Percentiles rank a stretch among this genome's conserved stretches.
These are phyloP conservation scores for Saxispiralis lemnorum DNA, from an alignment of 495 filamentous ascomycete genomes.

Conservation along the genomic window DNA sequence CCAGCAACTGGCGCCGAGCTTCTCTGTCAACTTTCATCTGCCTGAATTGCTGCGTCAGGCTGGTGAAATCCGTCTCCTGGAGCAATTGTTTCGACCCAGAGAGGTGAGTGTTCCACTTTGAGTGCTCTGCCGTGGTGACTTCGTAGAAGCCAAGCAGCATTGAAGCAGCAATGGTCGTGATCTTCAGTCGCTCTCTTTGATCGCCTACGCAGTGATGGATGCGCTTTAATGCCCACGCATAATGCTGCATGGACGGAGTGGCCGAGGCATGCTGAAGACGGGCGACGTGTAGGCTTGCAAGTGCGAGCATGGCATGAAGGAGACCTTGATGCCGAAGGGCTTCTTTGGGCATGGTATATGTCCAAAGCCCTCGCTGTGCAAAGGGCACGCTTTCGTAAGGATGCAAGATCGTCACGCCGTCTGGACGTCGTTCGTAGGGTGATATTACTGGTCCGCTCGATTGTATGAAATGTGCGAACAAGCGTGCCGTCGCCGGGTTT, in stretches of 20 bases:
- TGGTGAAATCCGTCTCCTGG: slow-evolving; percentile 60
- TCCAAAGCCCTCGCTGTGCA: slow-evolving; percentile 66
- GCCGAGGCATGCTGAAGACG: slow-evolving; percentile 54
- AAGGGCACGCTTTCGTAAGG: slow-evolving; percentile 43
- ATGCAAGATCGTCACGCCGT: slow-evolving; percentile 58
- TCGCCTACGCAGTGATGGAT: slow-evolving; percentile 58
- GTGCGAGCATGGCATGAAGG: slow-evolving; percentile 78
- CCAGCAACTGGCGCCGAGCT: slow-evolving; percentile 3
- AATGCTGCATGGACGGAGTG: slow-evolving; percentile 77
- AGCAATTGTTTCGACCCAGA: slow-evolving; percentile 68
- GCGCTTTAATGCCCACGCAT: slow-evolving; percentile 66
- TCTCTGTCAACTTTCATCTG: slow-evolving; percentile 31
- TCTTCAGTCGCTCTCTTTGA: slow-evolving; percentile 24
- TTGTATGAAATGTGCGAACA: slow-evolving; percentile 87
- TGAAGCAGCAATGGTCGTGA: slow-evolving; percentile 72
- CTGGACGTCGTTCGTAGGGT: slow-evolving; percentile 68
- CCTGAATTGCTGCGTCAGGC: slow-evolving; percentile 53
- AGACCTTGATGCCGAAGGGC: slow-evolving; percentile 70
- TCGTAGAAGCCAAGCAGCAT: slow-evolving; percentile 86
- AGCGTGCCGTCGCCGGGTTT: slow-evolving; percentile 62
- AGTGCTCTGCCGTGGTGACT: slow-evolving; percentile 83
- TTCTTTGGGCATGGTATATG: slow-evolving; percentile 69
- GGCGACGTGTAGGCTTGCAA: slow-evolving; percentile 76
- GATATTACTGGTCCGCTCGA: slow-evolving; percentile 77
- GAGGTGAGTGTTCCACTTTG: slow-evolving; percentile 88